A percentile compares a stretch with the other conserved stretches of the same genome.
Conservation (phyloP, 108 stramenopile genomes). For the Nitzschia palea region DNA sequence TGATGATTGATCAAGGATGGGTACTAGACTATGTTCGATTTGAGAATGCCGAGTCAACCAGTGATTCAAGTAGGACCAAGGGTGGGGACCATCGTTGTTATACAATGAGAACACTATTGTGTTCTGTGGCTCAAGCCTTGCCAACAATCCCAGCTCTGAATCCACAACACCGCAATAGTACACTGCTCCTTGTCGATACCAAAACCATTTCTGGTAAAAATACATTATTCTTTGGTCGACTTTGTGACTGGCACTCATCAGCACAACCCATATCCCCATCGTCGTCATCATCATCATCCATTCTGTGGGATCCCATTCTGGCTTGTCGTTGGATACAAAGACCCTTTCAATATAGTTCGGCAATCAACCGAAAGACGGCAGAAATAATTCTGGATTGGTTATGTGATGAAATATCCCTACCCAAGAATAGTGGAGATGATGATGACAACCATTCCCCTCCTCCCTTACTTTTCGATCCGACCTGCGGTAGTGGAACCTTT, state of each 20-base stretch:
- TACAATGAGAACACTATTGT: conserved; percentile 54
- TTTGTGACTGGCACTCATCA: conserved; percentile 10
- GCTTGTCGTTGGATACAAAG: conserved; percentile 47
- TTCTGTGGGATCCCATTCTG: background rate
- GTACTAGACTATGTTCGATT: conserved; percentile 36
- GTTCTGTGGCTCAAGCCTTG: conserved; percentile 46
- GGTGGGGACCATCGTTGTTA: background rate
- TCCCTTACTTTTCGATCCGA: conserved; percentile 52
- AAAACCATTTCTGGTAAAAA: background rate
- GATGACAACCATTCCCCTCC: background rate
- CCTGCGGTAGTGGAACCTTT: conserved; percentile 70
- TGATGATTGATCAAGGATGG: conserved; percentile 23
- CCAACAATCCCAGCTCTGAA: conserved; percentile 41
- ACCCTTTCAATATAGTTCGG: conserved; percentile 75
- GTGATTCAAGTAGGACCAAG: background rate
- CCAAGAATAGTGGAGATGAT: background rate
- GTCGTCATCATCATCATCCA: background rate
- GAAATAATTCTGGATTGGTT: conserved; percentile 51
- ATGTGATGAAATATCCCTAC: conserved; percentile 9
- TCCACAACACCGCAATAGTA: conserved; percentile 18
- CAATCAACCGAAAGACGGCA: conserved; percentile 57
- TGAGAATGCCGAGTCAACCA: background rate
- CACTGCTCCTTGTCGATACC: conserved; percentile 45
- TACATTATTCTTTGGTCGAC: background rate
- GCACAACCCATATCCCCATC: background rate